Evolutionary conservation across 306 rosid genomes (phyloP).

Genomic region (Glycine latifolia): DNA sequence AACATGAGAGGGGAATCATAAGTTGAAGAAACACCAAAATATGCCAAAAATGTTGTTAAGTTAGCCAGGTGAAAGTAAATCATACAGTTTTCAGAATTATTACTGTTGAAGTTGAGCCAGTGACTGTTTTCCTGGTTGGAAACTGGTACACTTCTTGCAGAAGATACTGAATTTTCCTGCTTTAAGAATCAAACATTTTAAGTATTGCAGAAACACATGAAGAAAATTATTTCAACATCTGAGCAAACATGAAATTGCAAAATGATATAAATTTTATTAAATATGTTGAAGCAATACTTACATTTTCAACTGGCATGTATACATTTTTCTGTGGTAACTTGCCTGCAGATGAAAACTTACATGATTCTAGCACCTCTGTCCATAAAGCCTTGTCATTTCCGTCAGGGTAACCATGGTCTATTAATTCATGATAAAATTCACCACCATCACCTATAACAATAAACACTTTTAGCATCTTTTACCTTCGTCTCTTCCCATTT

Average conservation of each 20-base stretch:
- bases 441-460: constrained; percentile 52
- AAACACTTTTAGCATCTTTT: constrained; percentile 46
- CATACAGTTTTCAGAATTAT: constrained; percentile 60
- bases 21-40: constrained; percentile 42
- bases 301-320: constrained; percentile 57
- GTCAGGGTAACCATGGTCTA: constrained; percentile 52
- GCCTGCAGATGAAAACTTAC: constrained; percentile 45
- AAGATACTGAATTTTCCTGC: constrained; percentile 61
- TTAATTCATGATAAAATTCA: constrained; percentile 49
- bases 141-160: constrained; percentile 50
- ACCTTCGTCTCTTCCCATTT: constrained; percentile 30
- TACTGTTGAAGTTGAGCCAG: constrained; percentile 59
- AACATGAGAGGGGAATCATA: constrained; percentile 54
- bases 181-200: constrained; percentile 35
- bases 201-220: constrained; percentile 33
- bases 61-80: constrained; percentile 38
- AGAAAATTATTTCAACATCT: constrained; percentile 20
- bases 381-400: constrained; percentile 64
- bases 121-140: constrained; percentile 52
- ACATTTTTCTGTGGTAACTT: constrained; percentile 50
- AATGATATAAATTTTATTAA: constrained; percentile 36
- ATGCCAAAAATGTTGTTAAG: constrained; percentile 15
- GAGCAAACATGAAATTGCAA: constrained; percentile 33
- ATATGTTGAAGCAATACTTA: constrained; percentile 52
- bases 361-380: constrained; percentile 62